Evolutionary conservation across 257 asterid species (phyloP), one percentile per base, ranked within the genome.

Genomic region (Solanum verrucosum): DNA sequence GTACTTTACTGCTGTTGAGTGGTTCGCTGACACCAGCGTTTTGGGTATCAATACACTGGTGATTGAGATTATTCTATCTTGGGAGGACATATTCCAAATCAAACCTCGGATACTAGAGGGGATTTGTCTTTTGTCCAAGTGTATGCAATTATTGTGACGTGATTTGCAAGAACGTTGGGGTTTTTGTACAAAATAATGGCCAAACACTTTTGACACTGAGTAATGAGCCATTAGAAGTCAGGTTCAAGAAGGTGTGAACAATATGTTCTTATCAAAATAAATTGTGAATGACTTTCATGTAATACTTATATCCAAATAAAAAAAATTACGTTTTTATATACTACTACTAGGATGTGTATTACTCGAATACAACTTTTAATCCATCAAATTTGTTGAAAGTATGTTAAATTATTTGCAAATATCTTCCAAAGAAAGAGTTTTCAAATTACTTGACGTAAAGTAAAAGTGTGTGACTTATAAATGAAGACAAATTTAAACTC

Each of bases 101-200:
- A n/a, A n/a, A n/a, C n/a, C n/a, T n/a, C n/a, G n/a, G n/a, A n/a
- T n/a, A n/a, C n/a, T n/a, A n/a, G n/a, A n/a, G n/a, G n/a, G n/a
- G n/a, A n/a, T n/a, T 74, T 31, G 40, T 34, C 8, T 77, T 52
- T 42, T 87, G 85, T 74, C 88, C 88, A 11, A 52, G 74, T 31
- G 88, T 75, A 40, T 87, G 88, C 52, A 25, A 25, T 21, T 35
- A 87, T 74, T 87, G 88, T 74, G 38, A 87, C 2, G 85, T 87
- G 37, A 77, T 87, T 37, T 87, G 85, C 18, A 75, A 74, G 31
- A 75, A 87, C 9, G 73, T 87, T 56, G 67, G 88, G 1, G 3
- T 87, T 35, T n/a, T 27, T 75, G 29, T 34, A 33, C 85, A 87
- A 74, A 74, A 35, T 4, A 59, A 75, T 56, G 85, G 85, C 3